Conservation (phyloP, 441 rosid genomes). For the Pelargonium citronellum region DNA sequence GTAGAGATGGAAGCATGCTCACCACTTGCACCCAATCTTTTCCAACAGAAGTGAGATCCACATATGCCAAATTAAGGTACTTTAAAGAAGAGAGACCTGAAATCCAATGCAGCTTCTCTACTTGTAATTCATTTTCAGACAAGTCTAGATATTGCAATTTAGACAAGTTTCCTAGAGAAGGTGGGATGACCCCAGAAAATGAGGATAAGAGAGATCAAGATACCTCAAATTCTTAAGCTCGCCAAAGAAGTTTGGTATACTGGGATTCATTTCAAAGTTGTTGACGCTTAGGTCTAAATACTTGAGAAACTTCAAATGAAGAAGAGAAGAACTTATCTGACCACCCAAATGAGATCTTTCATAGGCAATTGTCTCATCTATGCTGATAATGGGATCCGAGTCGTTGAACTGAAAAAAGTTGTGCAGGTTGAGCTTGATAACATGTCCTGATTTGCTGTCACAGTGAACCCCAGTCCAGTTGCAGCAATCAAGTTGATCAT, state of each 20-base stretch:
- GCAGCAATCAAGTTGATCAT: conserved; percentile 31
- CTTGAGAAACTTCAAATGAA: conserved; percentile 18
- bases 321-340: conserved; percentile 31
- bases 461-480: conserved; percentile 39
- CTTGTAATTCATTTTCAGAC: conserved; percentile 18
- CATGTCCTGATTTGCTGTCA: conserved; percentile 24
- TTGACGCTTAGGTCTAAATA: conserved; percentile 38
- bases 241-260: conserved; percentile 34
- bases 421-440: conserved; percentile 32
- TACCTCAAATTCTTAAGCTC: conserved; percentile 28
- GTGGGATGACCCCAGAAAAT: conserved; percentile 39
- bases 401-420: conserved; percentile 24
- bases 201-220: conserved; percentile 38
- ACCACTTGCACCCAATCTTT: conserved; percentile 31
- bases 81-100: conserved; percentile 32
- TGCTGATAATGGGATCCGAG: conserved; percentile 13
- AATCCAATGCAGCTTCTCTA: conserved; percentile 32
- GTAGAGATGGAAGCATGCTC: conserved; percentile 36
- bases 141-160: conserved; percentile 35
- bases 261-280: conserved; percentile 28
- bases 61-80: conserved; percentile 29
- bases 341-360: conserved; percentile 36
- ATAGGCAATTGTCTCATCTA: conserved; percentile 19
- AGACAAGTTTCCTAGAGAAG: conserved; percentile 37
- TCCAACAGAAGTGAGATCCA: conserved; percentile 25